Evolutionary conservation across 305 asterid genomes (phyloP), one percentile per base, ranked within the genome.

Genomic region (Lippia alba): DNA sequence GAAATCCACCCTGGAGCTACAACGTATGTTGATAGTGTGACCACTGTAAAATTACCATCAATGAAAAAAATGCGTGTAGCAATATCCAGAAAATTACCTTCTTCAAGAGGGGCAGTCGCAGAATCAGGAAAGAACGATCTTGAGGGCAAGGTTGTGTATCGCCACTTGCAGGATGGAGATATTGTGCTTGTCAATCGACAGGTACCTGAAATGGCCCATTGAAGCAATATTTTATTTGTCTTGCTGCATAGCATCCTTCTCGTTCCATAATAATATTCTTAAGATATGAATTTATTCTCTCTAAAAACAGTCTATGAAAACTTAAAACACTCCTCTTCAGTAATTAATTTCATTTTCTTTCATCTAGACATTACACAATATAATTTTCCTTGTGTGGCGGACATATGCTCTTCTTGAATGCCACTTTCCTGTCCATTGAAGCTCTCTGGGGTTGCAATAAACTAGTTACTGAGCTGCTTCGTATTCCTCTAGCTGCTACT

Each of bases 91-190:
- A 91, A 90, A 73, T 78, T 94, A 63, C 89, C 96, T 62, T 94
- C 99, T 76, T 91, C 97, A 33, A 87, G 97, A 68, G 97, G 97
- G 10, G 81, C 55, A 68, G 75, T 62, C 61, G 69, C 91, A 36
- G 89, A 86, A 74, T 69, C 84, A 19, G 97, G 91, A 73, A 87
- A 86, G 85, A 81, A 66, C 75, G 68, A 72, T 56, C 81, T 89
- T 78, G 99, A 94, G 84, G 92, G 99, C 19, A 94, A 91, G 82
- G 72, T 66, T 70, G 97, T 94, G 50, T 69, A 73, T 77, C 96
- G 99, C 58, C 99, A 94, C 85, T 80, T 94, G 87, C 92, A 83
- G 79, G 99, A 94, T 82, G 99, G 99, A 61, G 99, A 94, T 81
- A 82, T 94, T 70, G 99, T 94, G 72, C 97, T 94, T 76, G 97